Conservation (phyloP, 176 grass and related monocot species). For the Neostapfia colusana region DNA sequence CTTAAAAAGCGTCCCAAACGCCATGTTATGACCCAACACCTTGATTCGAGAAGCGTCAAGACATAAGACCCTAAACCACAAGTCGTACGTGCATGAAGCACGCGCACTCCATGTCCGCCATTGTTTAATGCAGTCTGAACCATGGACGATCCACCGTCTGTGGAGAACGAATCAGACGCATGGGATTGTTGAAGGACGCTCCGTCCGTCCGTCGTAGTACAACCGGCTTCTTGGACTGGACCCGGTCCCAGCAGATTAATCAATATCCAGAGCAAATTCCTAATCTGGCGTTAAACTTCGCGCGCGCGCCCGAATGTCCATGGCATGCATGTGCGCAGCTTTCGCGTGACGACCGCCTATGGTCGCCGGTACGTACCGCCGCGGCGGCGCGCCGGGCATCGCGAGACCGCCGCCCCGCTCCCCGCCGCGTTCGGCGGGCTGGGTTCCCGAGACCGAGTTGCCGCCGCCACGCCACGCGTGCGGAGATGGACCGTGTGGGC, state of each 20-base stretch:
- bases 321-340: not conserved
- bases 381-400: slow-evolving; percentile 37
- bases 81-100: not conserved
- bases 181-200: not conserved
- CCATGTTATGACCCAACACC: not conserved
- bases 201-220: not conserved
- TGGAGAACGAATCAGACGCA: not conserved
- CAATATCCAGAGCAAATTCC: not conserved
- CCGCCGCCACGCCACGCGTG: not conserved
- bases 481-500: too few relatives aligned
- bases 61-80: not conserved
- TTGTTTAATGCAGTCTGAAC: not conserved
- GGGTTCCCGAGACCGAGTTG: slow-evolving; percentile 14
- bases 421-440: not conserved
- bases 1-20: not conserved
- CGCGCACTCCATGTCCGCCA: not conserved
- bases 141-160: not conserved
- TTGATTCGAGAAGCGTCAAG: not conserved
- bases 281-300: not conserved
- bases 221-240: not conserved
- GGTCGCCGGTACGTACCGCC: not conserved
- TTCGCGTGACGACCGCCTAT: too few relatives aligned
- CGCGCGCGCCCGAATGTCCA: not conserved
- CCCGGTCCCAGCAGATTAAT: not conserved
- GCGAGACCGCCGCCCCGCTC: slow-evolving; percentile 26